phyloP scores from a whole-genome alignment of 2,329 filamentous ascomycete genomes.

The Colletotrichum kahawae region DNA sequence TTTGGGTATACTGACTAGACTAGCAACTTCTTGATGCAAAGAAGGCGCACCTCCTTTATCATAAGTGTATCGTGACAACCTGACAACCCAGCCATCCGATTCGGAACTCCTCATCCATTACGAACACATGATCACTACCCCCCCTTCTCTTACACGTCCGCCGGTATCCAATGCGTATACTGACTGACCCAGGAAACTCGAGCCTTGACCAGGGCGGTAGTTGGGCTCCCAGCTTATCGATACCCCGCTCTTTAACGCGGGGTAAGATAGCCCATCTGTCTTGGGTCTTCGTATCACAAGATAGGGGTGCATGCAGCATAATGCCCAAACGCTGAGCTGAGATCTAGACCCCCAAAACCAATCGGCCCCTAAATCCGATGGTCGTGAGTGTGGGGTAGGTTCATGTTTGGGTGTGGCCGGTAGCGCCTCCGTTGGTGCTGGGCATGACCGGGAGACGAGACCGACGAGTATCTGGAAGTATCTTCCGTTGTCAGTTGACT shows the following conservation, averaged over 20 bases:
- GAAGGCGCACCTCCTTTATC: neutral
- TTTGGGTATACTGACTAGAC: neutral
- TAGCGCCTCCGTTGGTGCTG: constrained; percentile 3
- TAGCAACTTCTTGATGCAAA: neutral
- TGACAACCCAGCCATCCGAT: neutral
- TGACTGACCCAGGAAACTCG: neutral
- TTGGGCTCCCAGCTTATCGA: constrained; percentile 14
- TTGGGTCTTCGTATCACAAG: neutral
- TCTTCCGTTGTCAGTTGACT: neutral
- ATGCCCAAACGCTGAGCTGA: neutral
- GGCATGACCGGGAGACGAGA: neutral
- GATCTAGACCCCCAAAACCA: neutral
- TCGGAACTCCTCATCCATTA: neutral
- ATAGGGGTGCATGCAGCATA: constrained; percentile 4
- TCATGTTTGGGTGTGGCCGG: neutral
- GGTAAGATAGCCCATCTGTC: neutral
- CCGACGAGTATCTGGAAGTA: neutral
- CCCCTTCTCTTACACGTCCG: neutral
- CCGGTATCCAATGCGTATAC: neutral
- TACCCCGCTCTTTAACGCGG: constrained; percentile 9
- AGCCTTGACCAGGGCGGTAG: neutral
- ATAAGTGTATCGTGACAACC: neutral
- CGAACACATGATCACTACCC: neutral
- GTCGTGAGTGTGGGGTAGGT: neutral
- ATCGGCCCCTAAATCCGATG: neutral